Evolutionary conservation across 495 filamentous ascomycete genomes (phyloP).

Genomic region (Neurospora cerealis): DNA sequence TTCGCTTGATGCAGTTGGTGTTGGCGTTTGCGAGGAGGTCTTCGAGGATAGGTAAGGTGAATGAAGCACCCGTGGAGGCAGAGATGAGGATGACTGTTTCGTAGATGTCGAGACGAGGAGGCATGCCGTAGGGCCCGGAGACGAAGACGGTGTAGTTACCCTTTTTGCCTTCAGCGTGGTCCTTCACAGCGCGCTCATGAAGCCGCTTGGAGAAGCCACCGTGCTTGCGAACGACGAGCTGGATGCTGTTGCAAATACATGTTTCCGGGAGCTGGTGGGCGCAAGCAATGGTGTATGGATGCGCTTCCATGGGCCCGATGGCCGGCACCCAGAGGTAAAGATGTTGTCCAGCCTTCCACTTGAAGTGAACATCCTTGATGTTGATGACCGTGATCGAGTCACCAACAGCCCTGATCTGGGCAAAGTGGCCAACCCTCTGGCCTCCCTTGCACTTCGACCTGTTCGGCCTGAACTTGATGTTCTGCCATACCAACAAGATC

Average conservation of each 20-base stretch:
- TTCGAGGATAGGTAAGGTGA: constrained; percentile 46
- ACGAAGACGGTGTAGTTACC: constrained; percentile 37
- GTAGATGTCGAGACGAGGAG: constrained; percentile 46
- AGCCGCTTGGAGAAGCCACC: constrained; percentile 60
- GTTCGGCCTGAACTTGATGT: constrained; percentile 40
- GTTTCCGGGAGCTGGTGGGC: constrained; percentile 32
- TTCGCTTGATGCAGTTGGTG: constrained; percentile 48
- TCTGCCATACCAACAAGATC: constrained; percentile 47
- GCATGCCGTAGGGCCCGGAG: constrained; percentile 48
- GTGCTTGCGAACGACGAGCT: constrained; percentile 63
- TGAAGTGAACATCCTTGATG: constrained; percentile 56
- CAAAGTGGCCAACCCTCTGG: constrained; percentile 42
- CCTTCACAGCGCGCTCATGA: constrained; percentile 50
- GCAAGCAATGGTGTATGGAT: constrained; percentile 72
- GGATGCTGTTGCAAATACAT: constrained; percentile 50
- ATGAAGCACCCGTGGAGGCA: constrained; percentile 48
- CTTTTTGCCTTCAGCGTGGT: constrained; percentile 20
- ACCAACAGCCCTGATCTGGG: constrained; percentile 51
- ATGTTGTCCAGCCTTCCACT: constrained; percentile 71
- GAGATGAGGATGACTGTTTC: constrained; percentile 50
- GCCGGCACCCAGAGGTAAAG: constrained; percentile 64
- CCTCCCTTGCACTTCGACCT: constrained; percentile 30
- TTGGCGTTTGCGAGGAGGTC: constrained; percentile 34
- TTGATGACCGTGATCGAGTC: constrained; percentile 58
- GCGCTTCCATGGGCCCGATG: constrained; percentile 58